Evolutionary conservation across 2,329 filamentous ascomycete genomes (phyloP).

Genomic region (Monilinia fructicola): DNA sequence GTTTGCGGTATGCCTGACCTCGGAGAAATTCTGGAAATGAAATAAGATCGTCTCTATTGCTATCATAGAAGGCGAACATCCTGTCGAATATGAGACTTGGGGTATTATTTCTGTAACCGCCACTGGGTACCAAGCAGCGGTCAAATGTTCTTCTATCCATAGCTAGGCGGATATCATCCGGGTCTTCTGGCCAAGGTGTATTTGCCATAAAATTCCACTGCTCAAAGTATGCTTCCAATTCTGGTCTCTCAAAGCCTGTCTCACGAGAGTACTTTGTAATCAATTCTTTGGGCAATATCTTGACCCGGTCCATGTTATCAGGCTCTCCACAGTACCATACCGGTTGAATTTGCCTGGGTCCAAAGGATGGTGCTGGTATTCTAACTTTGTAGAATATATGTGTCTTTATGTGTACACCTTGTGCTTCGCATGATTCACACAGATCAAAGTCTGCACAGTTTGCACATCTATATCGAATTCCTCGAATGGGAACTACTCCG

Average conservation of each 20-base stretch:
- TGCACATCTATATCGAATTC: constrained; percentile 88
- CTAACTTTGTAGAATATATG: constrained; percentile 97
- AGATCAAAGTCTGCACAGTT: constrained; percentile 97
- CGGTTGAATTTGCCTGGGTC: constrained; percentile 74
- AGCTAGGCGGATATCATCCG: constrained; percentile 72
- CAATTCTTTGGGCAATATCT: constrained; percentile 62
- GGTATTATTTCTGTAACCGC: constrained; percentile 70
- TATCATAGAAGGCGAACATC: constrained; percentile 96
- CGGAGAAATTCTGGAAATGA: constrained; percentile 89
- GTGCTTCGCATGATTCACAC: constrained; percentile 87
- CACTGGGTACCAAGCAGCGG: constrained; percentile 82
- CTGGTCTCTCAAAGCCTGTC: constrained; percentile 78
- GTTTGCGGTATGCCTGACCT: constrained; percentile 70
- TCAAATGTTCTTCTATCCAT: constrained; percentile 95
- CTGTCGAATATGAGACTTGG: constrained; percentile 93
- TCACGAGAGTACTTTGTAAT: constrained; percentile 68
- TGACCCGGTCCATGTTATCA: constrained; percentile 58
- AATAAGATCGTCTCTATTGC: constrained; percentile 83
- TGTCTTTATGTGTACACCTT: constrained; percentile 73
- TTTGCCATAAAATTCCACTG: constrained; percentile 95
- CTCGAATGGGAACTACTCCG: constrained; percentile 82
- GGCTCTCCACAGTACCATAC: constrained; percentile 90
- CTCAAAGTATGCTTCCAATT: constrained; percentile 92
- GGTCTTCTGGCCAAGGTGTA: constrained; percentile 78
- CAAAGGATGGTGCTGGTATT: constrained; percentile 82